phyloP scores from a whole-genome alignment of 192 early-diverging fungal species.

The Backusella tarrabulga region DNA sequence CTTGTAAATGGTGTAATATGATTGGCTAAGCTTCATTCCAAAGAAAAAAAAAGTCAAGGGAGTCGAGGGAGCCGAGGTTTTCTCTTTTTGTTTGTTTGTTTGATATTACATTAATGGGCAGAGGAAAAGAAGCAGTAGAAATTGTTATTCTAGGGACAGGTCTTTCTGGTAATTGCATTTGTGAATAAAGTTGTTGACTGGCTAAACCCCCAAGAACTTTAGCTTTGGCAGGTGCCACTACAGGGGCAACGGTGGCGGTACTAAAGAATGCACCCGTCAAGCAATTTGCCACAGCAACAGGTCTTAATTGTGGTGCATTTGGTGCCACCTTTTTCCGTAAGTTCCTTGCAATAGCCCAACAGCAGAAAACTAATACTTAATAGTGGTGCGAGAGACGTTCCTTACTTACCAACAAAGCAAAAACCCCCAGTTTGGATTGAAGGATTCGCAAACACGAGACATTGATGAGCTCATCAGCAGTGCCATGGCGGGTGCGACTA shows the following conservation, averaged over 20 bases:
- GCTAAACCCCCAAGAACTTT: not conserved
- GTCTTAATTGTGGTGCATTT: slow-evolving; percentile 49
- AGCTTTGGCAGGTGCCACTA: slow-evolving; percentile 42
- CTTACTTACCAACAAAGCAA: slow-evolving; percentile 55
- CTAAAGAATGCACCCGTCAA: slow-evolving; percentile 44
- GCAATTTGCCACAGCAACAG: slow-evolving; percentile 40
- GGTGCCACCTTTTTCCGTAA: slow-evolving; percentile 55
- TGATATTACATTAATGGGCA: not conserved
- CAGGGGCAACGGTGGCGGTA: slow-evolving; percentile 43
- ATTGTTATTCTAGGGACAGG: slow-evolving; percentile 5
- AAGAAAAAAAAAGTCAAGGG: slow-evolving; percentile 7
- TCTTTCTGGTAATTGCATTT: not conserved
- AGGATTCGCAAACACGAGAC: slow-evolving; percentile 57
- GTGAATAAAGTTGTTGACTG: not conserved
- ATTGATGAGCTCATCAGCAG: slow-evolving; percentile 65
- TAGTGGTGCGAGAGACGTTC: slow-evolving; percentile 58
- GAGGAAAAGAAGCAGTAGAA: slow-evolving; percentile 7
- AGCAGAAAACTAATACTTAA: not conserved
- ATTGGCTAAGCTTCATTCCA: not conserved
- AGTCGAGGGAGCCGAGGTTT: too few species aligned
- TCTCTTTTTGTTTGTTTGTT: not conserved
- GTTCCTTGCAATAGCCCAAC: not conserved
- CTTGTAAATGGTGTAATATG: not conserved
- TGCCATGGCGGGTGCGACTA: slow-evolving; percentile 53
- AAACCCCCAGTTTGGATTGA: slow-evolving; percentile 50